A percentile compares a stretch with the other conserved stretches of the same genome.
These are phyloP conservation scores for Kwoniella shivajii DNA, from an alignment of 1,284 basidiomycete genomes.

Conservation along the genomic window DNA sequence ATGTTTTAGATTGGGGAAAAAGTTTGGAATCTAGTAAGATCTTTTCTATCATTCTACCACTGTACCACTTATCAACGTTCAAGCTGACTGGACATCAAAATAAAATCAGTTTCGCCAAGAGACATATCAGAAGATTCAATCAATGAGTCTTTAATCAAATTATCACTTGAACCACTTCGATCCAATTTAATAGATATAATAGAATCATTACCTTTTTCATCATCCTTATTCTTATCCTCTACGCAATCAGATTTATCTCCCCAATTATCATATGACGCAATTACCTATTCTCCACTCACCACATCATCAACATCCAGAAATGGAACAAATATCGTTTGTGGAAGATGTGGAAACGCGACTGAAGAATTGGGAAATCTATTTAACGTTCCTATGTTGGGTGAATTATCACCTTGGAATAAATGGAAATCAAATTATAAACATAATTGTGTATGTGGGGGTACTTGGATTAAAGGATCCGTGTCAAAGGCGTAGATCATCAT, in stretches of 20 bases:
- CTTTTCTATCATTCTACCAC: background rate
- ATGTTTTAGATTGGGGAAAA: constrained; percentile 38
- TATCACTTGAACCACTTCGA: constrained; percentile 1
- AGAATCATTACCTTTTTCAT: constrained; percentile 26
- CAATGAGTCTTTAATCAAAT: background rate
- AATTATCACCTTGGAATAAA: constrained; percentile 13
- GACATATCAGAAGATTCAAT: background rate
- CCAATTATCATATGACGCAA: constrained; percentile 26
- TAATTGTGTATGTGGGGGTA: constrained; percentile 42
- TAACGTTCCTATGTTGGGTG: no score
- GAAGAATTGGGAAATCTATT: constrained; percentile 4
- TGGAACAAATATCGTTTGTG: constrained; percentile 21
- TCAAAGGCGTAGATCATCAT: no score
- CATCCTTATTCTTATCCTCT: constrained; percentile 27
- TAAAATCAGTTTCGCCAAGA: constrained; percentile 7
- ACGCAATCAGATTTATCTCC: background rate
- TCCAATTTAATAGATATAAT: constrained; percentile 18
- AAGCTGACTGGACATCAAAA: background rate
- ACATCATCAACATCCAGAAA: background rate
- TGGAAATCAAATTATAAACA: constrained; percentile 17
- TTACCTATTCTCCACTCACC: constrained; percentile 25
- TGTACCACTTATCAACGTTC: background rate
- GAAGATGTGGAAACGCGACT: constrained; percentile 30
- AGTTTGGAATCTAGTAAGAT: constrained; percentile 26
- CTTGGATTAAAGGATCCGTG: constrained; percentile 34